These are phyloP conservation scores for Pleurotus djamor DNA, from an alignment of 768 basidiomycete species.

Conservation along the genomic window DNA sequence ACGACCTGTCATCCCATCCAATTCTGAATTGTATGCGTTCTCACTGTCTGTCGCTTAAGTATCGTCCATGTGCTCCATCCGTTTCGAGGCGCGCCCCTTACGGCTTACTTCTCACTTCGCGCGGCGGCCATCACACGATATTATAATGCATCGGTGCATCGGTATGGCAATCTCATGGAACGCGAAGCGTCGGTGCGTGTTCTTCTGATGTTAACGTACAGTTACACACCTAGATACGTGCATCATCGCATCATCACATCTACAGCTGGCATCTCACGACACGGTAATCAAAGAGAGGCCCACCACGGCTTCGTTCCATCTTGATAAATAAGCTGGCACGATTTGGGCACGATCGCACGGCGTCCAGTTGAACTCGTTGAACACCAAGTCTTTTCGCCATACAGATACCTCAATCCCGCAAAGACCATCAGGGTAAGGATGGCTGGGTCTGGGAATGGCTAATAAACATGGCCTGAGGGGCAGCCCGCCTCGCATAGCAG, in stretches of 20 bases:
- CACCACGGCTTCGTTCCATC: background rate
- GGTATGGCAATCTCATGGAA: background rate
- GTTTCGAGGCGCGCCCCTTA: background rate
- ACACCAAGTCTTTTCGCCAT: too few species aligned
- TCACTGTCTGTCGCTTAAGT: slow-evolving; percentile 1
- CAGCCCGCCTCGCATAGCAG: too few species aligned
- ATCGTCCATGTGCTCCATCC: slow-evolving; percentile 4
- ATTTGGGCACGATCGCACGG: too few species aligned
- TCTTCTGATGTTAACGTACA: background rate
- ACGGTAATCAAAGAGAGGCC: slow-evolving; percentile 5
- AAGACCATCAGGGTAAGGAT: too few species aligned
- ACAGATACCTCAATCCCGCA: too few species aligned
- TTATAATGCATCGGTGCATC: background rate
- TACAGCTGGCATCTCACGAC: slow-evolving; percentile 1
- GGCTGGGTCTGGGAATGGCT: too few species aligned
- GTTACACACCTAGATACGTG: background rate
- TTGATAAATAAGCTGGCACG: background rate
- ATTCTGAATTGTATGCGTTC: background rate
- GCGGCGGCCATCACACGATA: slow-evolving; percentile 2
- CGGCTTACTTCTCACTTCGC: background rate
- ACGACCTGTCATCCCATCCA: background rate
- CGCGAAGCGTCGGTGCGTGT: background rate
- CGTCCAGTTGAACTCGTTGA: too few species aligned
- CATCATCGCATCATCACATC: background rate
- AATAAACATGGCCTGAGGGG: too few species aligned